Percentiles rank a stretch among this genome's conserved stretches.
Evolutionary conservation across 2,329 filamentous ascomycete species (phyloP).

Genomic region (Grosmannia clavigera): DNA sequence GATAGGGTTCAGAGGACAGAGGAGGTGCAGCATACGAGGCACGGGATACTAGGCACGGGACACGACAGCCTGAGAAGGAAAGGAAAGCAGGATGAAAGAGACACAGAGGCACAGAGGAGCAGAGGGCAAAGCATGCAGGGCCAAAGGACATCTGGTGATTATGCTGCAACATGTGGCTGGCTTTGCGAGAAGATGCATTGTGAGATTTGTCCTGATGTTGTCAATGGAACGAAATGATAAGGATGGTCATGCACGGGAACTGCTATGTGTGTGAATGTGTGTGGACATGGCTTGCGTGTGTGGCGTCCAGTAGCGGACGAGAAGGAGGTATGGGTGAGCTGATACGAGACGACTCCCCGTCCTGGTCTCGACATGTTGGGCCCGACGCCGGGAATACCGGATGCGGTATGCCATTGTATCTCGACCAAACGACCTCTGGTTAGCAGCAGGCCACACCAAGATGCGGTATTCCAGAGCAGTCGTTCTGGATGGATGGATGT

Average conservation of each 20-base stretch:
- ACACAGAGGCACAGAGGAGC: neutral
- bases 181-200: neutral
- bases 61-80: neutral
- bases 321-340: neutral
- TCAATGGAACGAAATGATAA: neutral
- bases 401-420: neutral
- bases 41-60: neutral
- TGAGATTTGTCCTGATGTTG: neutral
- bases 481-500: too few species aligned
- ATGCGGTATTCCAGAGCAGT: neutral
- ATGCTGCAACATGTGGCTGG: neutral
- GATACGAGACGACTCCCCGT: neutral
- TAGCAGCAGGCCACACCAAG: neutral
- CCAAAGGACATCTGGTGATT: neutral
- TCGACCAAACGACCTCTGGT: neutral
- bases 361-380: neutral
- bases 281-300: neutral
- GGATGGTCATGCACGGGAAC: neutral
- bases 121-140: neutral
- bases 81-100: neutral
- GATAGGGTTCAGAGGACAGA: neutral
- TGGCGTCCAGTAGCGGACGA: neutral
- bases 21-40: neutral
- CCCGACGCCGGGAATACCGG: neutral
- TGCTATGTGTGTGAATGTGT: neutral